Evolutionary conservation across 768 basidiomycete genomes (phyloP).

Genomic region (Cystobasidium onofrii): DNA sequence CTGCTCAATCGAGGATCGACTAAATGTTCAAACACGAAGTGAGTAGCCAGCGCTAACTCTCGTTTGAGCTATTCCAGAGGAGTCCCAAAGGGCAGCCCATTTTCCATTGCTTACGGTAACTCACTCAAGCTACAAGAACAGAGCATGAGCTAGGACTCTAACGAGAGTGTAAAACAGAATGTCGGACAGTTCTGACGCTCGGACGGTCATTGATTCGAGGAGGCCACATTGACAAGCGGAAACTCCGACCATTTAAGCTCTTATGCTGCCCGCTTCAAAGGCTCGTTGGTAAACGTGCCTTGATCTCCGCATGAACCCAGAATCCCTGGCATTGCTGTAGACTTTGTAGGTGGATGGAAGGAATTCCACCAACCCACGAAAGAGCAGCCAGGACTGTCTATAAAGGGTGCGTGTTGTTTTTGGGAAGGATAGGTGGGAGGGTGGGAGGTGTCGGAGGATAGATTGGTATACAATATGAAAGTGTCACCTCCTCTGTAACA

Average conservation of each 20-base stretch:
- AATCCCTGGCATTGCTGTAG: conserved; percentile 6
- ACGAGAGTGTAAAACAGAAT: not conserved
- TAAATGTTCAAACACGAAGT: too few species aligned
- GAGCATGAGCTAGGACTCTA: too few species aligned
- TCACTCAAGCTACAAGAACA: too few species aligned
- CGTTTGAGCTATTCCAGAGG: too few species aligned
- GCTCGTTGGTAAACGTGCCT: not conserved
- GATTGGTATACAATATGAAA: too few species aligned
- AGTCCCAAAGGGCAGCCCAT: too few species aligned
- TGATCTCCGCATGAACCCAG: not conserved
- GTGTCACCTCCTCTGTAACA: too few species aligned
- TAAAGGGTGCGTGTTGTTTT: conserved; percentile 2
- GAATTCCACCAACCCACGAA: not conserved
- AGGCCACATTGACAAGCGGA: not conserved
- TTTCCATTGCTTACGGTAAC: too few species aligned
- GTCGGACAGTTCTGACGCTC: conserved; percentile 16
- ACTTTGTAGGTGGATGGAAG: not conserved
- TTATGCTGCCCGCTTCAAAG: not conserved
- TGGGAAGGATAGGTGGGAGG: not conserved
- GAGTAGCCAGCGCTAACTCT: too few species aligned
- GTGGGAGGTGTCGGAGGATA: too few species aligned
- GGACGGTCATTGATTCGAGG: not conserved
- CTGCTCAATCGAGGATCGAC: too few species aligned
- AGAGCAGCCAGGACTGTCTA: conserved; percentile 20
- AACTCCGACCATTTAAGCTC: not conserved